Conservation (phyloP, 345 rosid species). For the Geranium rotundifolium region DNA sequence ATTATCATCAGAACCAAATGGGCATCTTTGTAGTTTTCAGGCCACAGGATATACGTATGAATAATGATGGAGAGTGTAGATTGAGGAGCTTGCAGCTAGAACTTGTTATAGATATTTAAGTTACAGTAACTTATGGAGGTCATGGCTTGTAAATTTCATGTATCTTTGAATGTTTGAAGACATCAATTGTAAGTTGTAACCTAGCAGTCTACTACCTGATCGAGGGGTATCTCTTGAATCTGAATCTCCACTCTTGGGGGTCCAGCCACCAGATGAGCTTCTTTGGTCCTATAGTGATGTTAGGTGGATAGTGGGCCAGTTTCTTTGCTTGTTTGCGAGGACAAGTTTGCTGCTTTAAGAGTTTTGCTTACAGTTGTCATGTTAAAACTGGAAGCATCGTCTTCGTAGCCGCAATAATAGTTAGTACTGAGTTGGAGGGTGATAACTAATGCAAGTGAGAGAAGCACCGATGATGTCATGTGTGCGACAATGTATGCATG, state of each 20-base stretch:
- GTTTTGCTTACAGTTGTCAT: background rate
- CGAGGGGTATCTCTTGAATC: background rate
- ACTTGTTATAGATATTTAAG: too few relatives aligned
- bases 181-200: too few relatives aligned
- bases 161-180: too few relatives aligned
- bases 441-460: background rate
- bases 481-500: background rate
- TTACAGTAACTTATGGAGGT: too few relatives aligned
- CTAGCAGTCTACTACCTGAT: too few relatives aligned
- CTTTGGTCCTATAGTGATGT: background rate
- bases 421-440: background rate
- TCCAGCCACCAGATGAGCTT: background rate
- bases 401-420: background rate
- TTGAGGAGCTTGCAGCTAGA: too few relatives aligned
- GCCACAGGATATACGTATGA: background rate
- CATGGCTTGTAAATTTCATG: too few relatives aligned
- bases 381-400: background rate
- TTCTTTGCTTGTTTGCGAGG: background rate
- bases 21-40: background rate
- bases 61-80: too few relatives aligned
- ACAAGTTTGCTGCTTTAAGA: background rate
- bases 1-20: background rate
- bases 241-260: background rate
- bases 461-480: background rate
- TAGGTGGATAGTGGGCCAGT: background rate